phyloP scores from a whole-genome alignment of 306 rosid genomes.

The Cicer yamashitae region DNA sequence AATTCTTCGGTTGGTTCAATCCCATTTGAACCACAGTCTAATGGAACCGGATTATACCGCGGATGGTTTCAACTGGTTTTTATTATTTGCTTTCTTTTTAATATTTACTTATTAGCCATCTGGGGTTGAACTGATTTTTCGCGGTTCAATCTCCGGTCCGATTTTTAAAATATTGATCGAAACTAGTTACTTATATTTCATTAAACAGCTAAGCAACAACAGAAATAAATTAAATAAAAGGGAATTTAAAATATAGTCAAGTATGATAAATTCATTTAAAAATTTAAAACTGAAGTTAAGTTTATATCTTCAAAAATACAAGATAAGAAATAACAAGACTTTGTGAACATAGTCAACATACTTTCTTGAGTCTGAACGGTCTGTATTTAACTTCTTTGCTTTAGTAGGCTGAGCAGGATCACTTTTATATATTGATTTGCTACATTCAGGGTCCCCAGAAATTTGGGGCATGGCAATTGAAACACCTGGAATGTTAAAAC shows the following conservation, averaged over 20 bases:
- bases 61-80: no score
- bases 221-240: slow-evolving; percentile 12
- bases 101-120: no score
- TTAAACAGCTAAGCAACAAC: slow-evolving; percentile 2
- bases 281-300: slow-evolving; percentile 27
- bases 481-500: slow-evolving; percentile 72
- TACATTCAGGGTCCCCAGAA: slow-evolving; percentile 71
- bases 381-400: slow-evolving; percentile 68
- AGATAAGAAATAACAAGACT: slow-evolving; percentile 31
- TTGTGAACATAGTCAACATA: slow-evolving; percentile 59
- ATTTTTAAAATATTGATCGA: neutral
- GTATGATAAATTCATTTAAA: slow-evolving; percentile 12
- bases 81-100: no score
- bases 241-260: slow-evolving; percentile 12
- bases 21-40: no score
- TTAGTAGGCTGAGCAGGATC: slow-evolving; percentile 74
- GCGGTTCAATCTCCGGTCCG: neutral
- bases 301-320: slow-evolving; percentile 14
- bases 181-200: slow-evolving; percentile 15
- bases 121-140: no score
- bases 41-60: no score
- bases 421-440: slow-evolving; percentile 62
- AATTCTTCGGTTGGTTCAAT: no score
- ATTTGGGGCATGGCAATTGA: slow-evolving; percentile 79
- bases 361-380: slow-evolving; percentile 84